Evolutionary conservation across 306 rosid species (phyloP), one percentile per base, ranked within the genome.

Genomic region (Medicago lupulina): DNA sequence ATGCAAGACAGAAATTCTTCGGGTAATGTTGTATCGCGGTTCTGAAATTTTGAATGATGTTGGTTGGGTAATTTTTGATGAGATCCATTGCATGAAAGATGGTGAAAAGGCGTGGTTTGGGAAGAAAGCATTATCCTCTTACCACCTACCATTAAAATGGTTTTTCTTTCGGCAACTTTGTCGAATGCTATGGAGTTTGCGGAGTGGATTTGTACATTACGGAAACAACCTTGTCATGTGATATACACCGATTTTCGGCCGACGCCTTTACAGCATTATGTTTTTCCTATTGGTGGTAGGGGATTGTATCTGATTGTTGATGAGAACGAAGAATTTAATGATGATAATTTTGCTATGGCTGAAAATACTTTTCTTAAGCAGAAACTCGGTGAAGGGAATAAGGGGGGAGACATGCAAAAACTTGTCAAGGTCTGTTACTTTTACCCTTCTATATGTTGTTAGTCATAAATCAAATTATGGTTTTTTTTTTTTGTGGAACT

Each of bases 51-150:
- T 94, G 57, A 94, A 94, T 75, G 98, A 94, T 84, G 98, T 94
- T 3, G 92, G 91, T 2, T 94, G 98, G 97, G 98, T 94, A 44
- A 94, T 94, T 34, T 94, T 94, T 59, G 98, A 94, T 76, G 98
- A 94, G 74, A 94, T 94, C 51, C 98, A 94, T 74, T 94, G 91
- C 40, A 94, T 94, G 98, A 91, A 85, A 86, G 98, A 94, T 83
- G 86, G 97, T 5, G 98, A 94, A 71, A 97, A 82, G 98, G 98
- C 64, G 98, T 94, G 46, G 98, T 94, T 77, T 94, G 98, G 98
- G 98, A 94, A 78, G 98, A 94, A 85, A 94, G 98, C 84, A 94
- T 94, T n/a, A 90, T 94, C 6, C 91, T 91, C 28, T 81, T 91
- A 81, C 98, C 98, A 1, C 92, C 96, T 4, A 96, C 91, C 9